Percentiles rank a stretch among this genome's conserved stretches.
These are phyloP conservation scores for Malus hybrid DNA, from an alignment of 331 rosid genomes.

Conservation along the genomic window DNA sequence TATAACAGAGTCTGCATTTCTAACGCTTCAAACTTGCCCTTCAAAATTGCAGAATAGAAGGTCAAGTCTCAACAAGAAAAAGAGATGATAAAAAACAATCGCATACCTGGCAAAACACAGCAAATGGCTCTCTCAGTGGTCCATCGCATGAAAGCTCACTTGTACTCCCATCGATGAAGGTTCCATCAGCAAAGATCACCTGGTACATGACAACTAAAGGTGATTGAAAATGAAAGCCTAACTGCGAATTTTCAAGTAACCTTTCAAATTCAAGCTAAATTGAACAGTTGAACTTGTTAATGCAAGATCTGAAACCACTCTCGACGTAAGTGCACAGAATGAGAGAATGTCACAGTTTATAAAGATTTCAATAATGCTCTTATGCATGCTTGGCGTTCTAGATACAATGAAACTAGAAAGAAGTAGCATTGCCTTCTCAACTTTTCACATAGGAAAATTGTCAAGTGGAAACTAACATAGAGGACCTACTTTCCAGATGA, in stretches of 20 bases:
- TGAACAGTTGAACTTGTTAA: neutral
- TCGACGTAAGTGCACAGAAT: neutral
- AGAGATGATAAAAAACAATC: neutral
- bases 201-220: constrained; percentile 17
- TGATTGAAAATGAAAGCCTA: neutral
- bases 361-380: neutral
- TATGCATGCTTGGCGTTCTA: neutral
- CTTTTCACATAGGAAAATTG: neutral
- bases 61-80: neutral
- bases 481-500: neutral
- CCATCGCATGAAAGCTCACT: constrained; percentile 98
- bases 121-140: constrained; percentile 78
- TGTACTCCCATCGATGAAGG: constrained; percentile 90
- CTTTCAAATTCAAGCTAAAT: neutral
- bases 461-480: neutral
- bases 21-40: neutral
- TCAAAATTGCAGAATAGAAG: neutral
- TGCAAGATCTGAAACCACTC: neutral
- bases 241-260: neutral
- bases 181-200: constrained; percentile 97
- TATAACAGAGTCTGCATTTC: neutral
- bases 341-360: neutral
- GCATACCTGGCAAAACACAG: constrained; percentile 83
- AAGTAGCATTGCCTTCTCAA: neutral
- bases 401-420: neutral